phyloP scores from a whole-genome alignment of 2,329 filamentous ascomycete species.

The Gaeumannomyces sp. region DNA sequence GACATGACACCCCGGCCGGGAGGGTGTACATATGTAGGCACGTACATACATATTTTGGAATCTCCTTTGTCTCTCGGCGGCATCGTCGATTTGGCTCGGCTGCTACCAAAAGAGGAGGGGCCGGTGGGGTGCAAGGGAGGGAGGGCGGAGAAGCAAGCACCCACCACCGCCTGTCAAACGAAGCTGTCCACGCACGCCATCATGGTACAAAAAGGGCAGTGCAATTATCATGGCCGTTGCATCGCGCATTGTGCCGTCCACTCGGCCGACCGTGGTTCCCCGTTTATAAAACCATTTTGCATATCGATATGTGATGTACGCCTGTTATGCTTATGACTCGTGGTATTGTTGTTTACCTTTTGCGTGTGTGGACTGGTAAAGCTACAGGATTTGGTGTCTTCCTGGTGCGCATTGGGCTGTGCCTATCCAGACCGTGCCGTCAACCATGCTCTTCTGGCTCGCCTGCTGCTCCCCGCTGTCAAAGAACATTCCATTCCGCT shows the following conservation, averaged over 20 bases:
- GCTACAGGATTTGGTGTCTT: no score
- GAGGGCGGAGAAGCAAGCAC: no score
- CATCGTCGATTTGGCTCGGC: not conserved
- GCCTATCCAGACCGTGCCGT: no score
- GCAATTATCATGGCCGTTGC: not conserved
- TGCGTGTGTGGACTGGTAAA: no score
- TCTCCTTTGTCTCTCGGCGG: not conserved
- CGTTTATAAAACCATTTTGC: not conserved
- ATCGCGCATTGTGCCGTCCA: not conserved
- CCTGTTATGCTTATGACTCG: not conserved
- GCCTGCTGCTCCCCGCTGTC: not conserved
- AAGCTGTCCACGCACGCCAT: not conserved
- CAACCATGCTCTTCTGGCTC: no score
- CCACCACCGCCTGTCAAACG: no score
- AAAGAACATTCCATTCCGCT: not conserved
- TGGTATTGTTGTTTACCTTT: not conserved
- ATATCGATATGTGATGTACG: not conserved
- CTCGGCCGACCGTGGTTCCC: not conserved
- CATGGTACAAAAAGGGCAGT: not conserved
- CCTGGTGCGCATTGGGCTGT: no score
- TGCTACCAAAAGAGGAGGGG: not conserved
- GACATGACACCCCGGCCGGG: not conserved
- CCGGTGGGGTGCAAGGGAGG: not conserved
- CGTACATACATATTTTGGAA: slow-evolving; percentile 1
- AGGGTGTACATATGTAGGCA: no score